Evolutionary conservation across 1,284 basidiomycete genomes (phyloP), one percentile per base, ranked within the genome.

Genomic region (Ustilago shanxiensis): DNA sequence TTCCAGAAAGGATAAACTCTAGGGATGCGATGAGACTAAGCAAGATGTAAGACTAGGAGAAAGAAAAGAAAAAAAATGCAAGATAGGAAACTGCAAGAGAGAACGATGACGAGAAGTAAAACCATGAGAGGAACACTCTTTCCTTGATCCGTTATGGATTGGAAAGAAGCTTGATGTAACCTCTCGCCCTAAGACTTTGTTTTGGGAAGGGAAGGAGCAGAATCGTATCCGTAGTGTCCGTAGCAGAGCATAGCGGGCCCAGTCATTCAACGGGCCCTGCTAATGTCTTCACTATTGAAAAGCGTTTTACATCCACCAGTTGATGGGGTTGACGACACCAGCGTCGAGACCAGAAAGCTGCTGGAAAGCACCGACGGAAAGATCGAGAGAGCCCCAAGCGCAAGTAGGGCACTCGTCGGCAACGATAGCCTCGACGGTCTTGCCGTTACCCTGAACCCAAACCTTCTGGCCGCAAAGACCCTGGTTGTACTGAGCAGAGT

Each of bases 371-470:
- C 79, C 80, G 20, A 66, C 61, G 20, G 73, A 77, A 24, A 82
- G 77, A 50, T 82, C 80, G 51, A 82, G 60, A 29, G 60, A 60
- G 20, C 70, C 71, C n/a, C 9, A 57, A n/a, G 35, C 20, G 72
- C 80, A 82, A 16, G 73, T 72, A 35, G 80, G 80, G 71, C 80
- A 82, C 1, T 66, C 66, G 70, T 80, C 79, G 35, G 67, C 66
- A 35, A 77, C 50, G 14, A 33, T 63, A 20, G 74, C 77, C 26
- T 62, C 39, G 65, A 77, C 72, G 8, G 72, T 77, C 57, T 81
- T 79, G 41, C 72, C 79, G 60, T 67, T 66, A 31, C 28, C 41
- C 44, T 72, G 66, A 57, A 79, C 65, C 51, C 59, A 63, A 20
- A 79, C 28, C 33, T 41, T 60, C 70, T 70, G 45, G 0, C 77